Base-by-base conservation (phyloP, 805 yeast species). In the Metschnikowia lachancei region DNA sequence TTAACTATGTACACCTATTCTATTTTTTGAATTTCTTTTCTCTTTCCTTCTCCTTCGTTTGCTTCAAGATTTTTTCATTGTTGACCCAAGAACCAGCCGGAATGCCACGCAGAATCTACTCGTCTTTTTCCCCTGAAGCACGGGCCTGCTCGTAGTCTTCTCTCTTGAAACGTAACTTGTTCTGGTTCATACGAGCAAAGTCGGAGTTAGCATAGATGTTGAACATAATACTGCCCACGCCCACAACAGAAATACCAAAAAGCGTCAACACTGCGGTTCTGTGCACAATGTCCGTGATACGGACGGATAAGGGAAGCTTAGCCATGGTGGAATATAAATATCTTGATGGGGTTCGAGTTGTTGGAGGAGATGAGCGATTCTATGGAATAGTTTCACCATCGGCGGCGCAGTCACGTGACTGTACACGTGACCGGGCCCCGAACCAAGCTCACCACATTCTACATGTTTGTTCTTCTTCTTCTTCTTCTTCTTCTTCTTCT, bases 171-270 rank as follows among this genome's bases (percentile, higher is more conserved):
- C 59, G 65, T 56, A 69, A 64, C 60, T 72, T 72, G 39, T 66
- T 49, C 52, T 62, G 59, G 62, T 72, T 72, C 70, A 68, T 65
- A 31, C 56, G 58, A 41, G 75, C 71, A 55, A 56, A 72, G 54
- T 72, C 76, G 20, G 75, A 69, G 62, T 72, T 72, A 52, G 69
- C 67, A 58, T 65, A 72, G 24, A 72, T 46, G 55, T 72, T 72
- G 60, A 67, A 72, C 8, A 64, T 31, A 26, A 70, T 64, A 46
- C 71, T 58, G 26, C 75, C 75, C 19, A 66, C 37, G 12, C 75
- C 76, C 44, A 67, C 66, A 43, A 66, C 65, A 53, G 72, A 67
- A 54, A 71, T 62, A 2, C 76, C 76, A 24, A 56, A 49, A 34
- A 56, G 54, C 14, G 56, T 74, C 32, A 70, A 65, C 9, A 72